Base-by-base conservation (phyloP, 495 filamentous ascomycete species). In the Pyrenula aspistea region DNA sequence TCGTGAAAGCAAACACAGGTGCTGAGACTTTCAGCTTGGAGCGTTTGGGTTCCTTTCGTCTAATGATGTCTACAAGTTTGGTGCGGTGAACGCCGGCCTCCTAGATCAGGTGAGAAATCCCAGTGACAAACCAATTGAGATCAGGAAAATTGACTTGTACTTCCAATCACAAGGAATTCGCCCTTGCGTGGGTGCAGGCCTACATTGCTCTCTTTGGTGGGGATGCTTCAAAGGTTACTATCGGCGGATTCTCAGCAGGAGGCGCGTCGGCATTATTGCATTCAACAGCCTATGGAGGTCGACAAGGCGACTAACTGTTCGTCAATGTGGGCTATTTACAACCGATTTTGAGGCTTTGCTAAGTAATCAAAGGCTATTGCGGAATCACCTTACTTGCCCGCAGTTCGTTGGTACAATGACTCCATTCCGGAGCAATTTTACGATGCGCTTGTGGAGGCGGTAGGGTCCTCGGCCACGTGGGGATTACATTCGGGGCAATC, bases 61-160 rank as follows among this genome's bases (percentile, higher is more conserved):
- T 15, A 15, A 42, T 42, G 31, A 42, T 4, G 31, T 42, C 8
- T 8, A 42, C 15, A 15, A 42, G 15, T 15, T 4, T 4, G 31
- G 31, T 8, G 31, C 31, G 15, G 4, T 42, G n/a, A 52, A 52
- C 19, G 50, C 19, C 8, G 73, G 72, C 22, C 62, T 83, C 10
- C 70, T 77, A 2, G 80, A 83, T 55, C 79, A 82, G 64, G 66
- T 70, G n/a, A n/a, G n/a, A n/a, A n/a, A n/a, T n/a, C n/a, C n/a
- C n/a, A n/a, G n/a, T n/a, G n/a, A n/a, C n/a, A n/a, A n/a, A n/a
- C n/a, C n/a, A n/a, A n/a, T n/a, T n/a, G n/a, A n/a, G n/a, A n/a
- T n/a, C n/a, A n/a, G n/a, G n/a, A n/a, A n/a, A n/a, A n/a, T n/a
- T n/a, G n/a, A n/a, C n/a, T n/a, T n/a, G n/a, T n/a, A n/a, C n/a